Evolutionary conservation across 116 monocot species (phyloP).

Genomic region (Iris pallida): DNA sequence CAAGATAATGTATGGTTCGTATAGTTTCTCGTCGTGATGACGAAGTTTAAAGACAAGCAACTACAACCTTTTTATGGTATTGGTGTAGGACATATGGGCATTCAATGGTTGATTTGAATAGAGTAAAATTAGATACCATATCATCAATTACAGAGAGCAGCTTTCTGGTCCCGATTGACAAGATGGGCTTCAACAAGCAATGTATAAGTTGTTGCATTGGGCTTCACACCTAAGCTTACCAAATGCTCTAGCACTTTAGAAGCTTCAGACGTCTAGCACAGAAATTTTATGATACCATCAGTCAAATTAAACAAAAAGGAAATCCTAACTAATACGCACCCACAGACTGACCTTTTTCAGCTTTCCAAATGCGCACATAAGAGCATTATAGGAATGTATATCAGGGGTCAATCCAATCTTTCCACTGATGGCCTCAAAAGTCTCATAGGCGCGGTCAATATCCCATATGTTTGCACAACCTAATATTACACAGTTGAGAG

Average conservation of each 20-base stretch:
- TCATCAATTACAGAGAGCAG: conserved; percentile 60
- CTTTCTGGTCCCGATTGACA: conserved; percentile 66
- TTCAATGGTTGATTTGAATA: no score
- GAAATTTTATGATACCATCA: not conserved
- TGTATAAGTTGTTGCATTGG: conserved; percentile 75
- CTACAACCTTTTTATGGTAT: no score
- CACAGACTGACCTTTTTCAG: conserved; percentile 48
- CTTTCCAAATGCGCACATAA: conserved; percentile 86
- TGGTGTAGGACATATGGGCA: no score
- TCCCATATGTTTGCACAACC: conserved; percentile 99
- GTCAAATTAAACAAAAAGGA: not conserved
- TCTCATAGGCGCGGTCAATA: conserved; percentile 88
- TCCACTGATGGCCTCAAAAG: conserved; percentile 74
- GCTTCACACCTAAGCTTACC: conserved; percentile 73
- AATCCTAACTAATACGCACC: not conserved
- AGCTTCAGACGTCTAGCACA: conserved; percentile 75
- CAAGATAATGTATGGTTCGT: no score
- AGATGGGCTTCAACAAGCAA: conserved; percentile 87
- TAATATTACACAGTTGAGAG: conserved; percentile 85
- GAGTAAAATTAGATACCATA: conserved; percentile 39
- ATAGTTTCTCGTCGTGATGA: no score
- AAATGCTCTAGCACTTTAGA: conserved; percentile 81
- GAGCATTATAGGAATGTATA: conserved; percentile 93
- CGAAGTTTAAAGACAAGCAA: no score
- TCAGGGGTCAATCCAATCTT: conserved; percentile 74